Evolutionary conservation across 257 asterid species (phyloP), one percentile per base, ranked within the genome.

Genomic region (Fraxinus americana): DNA sequence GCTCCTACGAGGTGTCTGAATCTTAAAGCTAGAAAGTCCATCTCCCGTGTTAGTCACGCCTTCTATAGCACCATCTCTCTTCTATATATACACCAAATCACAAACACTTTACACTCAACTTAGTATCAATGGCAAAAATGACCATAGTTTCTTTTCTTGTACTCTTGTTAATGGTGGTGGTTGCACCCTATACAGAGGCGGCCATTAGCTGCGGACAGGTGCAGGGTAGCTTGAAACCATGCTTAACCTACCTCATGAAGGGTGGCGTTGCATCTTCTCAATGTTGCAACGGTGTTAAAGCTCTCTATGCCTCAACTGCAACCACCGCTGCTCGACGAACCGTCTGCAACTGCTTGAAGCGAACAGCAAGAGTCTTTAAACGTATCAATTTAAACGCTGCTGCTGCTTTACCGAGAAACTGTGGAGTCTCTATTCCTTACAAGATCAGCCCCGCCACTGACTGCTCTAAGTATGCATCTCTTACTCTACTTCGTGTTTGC

Each of bases 331-430:
- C 80, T 17, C 79, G 82, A 32, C 61, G 70, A 43, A 32, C 75
- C 5, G 80, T 84, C 9, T 83, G 86, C 73, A 68, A 9, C 9
- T 79, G 82, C 71, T 39, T 80, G 25, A 76, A 83, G 67, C 1
- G 27, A 8, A n/a, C 43, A 34, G 68, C 78, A 27, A 5, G 0
- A 11, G 1, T 0, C 9, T 4, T 79, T 7, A 14, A 6, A 7
- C 50, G 57, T 14, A 1, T 83, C 39, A 70, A 77, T 3, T 23
- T 41, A 19, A 1, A 14, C 35, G 3, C 25, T 52, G 86, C 83
- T 73, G 77, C 75, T 21, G 25, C 25, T 35, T 74, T 83, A 5
- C 82, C 82, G 0, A 30, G 41, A 11, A 17, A 9, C 4, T 78
- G 85, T 73, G 34, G 61, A 21, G 71, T 78, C 45, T 57, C 16